phyloP scores from a whole-genome alignment of 2,329 filamentous ascomycete species.

The Pseudopithomyces maydicus region DNA sequence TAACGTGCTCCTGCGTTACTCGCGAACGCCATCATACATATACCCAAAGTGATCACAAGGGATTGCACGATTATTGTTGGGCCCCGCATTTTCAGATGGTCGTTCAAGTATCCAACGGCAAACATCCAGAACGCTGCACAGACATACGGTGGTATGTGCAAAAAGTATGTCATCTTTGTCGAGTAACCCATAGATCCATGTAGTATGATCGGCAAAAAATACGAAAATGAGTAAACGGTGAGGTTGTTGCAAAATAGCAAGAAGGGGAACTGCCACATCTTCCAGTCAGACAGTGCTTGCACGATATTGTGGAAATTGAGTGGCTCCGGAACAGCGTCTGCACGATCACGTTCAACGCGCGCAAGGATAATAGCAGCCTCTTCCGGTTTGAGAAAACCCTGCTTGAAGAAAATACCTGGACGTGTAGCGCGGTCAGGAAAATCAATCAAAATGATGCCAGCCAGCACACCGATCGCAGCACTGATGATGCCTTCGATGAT shows the following conservation, averaged over 20 bases:
- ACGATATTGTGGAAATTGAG: slow-evolving; percentile 29
- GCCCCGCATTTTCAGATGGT: slow-evolving; percentile 12
- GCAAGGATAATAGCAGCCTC: slow-evolving; percentile 35
- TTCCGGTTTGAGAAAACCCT: slow-evolving; percentile 29
- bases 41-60: slow-evolving; percentile 8
- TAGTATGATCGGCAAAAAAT: slow-evolving; percentile 37
- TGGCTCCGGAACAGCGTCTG: slow-evolving; percentile 33
- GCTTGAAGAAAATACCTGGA: slow-evolving; percentile 19
- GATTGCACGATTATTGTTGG: slow-evolving; percentile 11
- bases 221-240: slow-evolving; percentile 35
- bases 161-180: slow-evolving; percentile 27
- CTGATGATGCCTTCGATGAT: slow-evolving; percentile 12
- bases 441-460: slow-evolving; percentile 14
- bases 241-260: slow-evolving; percentile 24
- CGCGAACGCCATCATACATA: slow-evolving; percentile 15
- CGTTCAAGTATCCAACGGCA: slow-evolving; percentile 12
- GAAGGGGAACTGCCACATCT: slow-evolving; percentile 20
- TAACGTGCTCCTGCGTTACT: slow-evolving; percentile 10
- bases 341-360: slow-evolving; percentile 31
- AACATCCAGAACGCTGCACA: slow-evolving; percentile 28
- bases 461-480: slow-evolving; percentile 12
- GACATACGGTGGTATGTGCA: slow-evolving; percentile 34
- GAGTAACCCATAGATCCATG: slow-evolving; percentile 37
- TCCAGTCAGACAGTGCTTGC: slow-evolving; percentile 18
- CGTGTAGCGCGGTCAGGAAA: slow-evolving; percentile 13